A percentile compares a stretch with the other conserved stretches of the same genome.
Conservation (phyloP, 768 basidiomycete genomes). For the Clitopilus passeckerianus region DNA sequence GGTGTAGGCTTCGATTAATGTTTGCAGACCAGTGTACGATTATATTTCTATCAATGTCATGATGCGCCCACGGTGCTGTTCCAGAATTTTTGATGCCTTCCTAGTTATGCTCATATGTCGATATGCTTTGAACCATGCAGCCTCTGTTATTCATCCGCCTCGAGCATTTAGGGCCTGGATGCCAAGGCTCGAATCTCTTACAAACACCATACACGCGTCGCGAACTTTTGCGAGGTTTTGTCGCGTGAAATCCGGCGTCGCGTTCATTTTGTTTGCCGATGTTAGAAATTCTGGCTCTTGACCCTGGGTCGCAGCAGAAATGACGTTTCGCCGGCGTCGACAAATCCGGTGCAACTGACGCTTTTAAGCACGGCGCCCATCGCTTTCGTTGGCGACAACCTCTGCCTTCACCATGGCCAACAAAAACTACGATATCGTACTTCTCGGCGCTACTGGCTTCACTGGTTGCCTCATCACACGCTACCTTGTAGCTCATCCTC, state of each 20-base stretch:
- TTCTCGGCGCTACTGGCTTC: slow-evolving; percentile 76
- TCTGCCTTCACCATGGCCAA: slow-evolving; percentile 18
- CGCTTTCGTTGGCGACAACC: not conserved
- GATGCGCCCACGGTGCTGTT: too few relatives aligned
- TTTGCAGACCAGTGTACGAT: not conserved
- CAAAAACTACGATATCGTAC: slow-evolving; percentile 43
- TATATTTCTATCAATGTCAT: too few relatives aligned
- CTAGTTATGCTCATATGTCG: too few relatives aligned
- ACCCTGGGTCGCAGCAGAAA: not conserved
- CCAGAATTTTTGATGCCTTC: too few relatives aligned
- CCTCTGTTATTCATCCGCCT: too few relatives aligned
- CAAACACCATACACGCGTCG: not conserved
- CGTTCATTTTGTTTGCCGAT: not conserved
- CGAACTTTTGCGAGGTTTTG: not conserved
- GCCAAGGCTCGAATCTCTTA: not conserved
- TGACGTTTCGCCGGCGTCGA: not conserved
- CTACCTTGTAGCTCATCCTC: slow-evolving; percentile 64
- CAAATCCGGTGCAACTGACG: not conserved
- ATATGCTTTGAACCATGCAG: too few relatives aligned
- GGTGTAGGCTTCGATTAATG: slow-evolving; percentile 52
- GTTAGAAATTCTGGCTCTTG: not conserved
- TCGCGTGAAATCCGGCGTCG: not conserved
- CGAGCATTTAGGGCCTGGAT: too few relatives aligned
- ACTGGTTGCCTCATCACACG: slow-evolving; percentile 65
- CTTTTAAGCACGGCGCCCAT: not conserved